Base-by-base conservation (phyloP, 805 yeast species). In the Saccharomycopsis lassenensis region DNA sequence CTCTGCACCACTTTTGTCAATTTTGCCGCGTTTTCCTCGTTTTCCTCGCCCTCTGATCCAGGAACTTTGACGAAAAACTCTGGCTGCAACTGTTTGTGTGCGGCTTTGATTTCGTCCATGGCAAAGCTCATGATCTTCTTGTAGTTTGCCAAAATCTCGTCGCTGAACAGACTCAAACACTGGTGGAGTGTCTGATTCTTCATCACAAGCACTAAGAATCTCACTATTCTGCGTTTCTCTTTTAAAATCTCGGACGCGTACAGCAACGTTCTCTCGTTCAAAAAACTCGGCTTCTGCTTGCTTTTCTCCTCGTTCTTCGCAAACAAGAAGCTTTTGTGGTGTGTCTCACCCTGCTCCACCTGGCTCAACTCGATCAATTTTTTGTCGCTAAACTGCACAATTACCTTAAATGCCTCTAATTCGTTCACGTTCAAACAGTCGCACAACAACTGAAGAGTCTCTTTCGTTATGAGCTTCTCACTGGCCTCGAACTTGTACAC, bases 401-500 rank as follows among this genome's bases (percentile, higher is more conserved):
- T 57, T 3, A 73, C 55, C 47, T 79, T 61, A n/a, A 70, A 52
- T 1, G 63, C 58, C 46, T 77, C 81, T 5, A 54, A 41, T 12
- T 50, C 48, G 45, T 67, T 67, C 4, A 73, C 38, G 0, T 56
- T 46, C 21, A 75, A 52, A 2, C 56, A 15, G 1, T 56, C 45
- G 2, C 71, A 25, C 18, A 42, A 28, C 20, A 14, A 35, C 15
- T 42, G 31, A 4, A 39, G 31, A 11, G 26, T 14, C 21, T 39
- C 31, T 14, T 33, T 16, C 2, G 23, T 27, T 24, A 35, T 20
- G 5, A 15, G 25, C 11, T 8, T 5, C 7, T 15, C 19, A 12
- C 21, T 33, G 16, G 17, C 17, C 17, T 19, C 25, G 21, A 35
- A 10, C 12, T 10, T 14, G 24, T 36, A 40, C 12, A 20, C 4